A percentile compares a stretch with the other conserved stretches of the same genome.
Evolutionary conservation across 257 asterid genomes (phyloP).

Genomic region (Lycium barbarum): DNA sequence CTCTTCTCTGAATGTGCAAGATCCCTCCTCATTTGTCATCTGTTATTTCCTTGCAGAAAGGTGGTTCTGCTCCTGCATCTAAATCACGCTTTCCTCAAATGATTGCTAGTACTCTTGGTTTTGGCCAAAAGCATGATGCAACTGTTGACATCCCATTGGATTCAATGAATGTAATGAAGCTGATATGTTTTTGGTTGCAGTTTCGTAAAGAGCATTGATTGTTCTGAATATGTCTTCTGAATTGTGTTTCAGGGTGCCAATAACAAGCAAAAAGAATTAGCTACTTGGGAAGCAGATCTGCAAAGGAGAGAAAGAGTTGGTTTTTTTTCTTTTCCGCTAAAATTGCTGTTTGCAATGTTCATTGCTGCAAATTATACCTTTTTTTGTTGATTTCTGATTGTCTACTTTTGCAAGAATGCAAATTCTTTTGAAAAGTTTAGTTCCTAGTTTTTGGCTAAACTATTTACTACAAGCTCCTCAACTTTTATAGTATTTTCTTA

Average conservation of each 20-base stretch:
- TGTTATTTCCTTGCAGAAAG: slow-evolving; percentile 64
- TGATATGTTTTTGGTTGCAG: slow-evolving; percentile 8
- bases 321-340: not conserved
- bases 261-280: slow-evolving; percentile 78
- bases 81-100: slow-evolving; percentile 81
- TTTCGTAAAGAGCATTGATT: slow-evolving; percentile 23
- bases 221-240: slow-evolving; percentile 32
- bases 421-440: not conserved
- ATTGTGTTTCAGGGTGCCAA: slow-evolving; percentile 66
- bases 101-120: slow-evolving; percentile 85
- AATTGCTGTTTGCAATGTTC: not conserved
- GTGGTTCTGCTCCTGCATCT: slow-evolving; percentile 59
- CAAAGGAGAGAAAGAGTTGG: slow-evolving; percentile 88
- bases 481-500: not conserved
- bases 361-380: not conserved
- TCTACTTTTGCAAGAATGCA: slow-evolving; percentile 5
- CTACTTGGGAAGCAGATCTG: slow-evolving; percentile 89
- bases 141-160: slow-evolving; percentile 93
- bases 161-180: slow-evolving; percentile 63
- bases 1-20: slow-evolving; percentile 22
- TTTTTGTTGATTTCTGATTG: not conserved
- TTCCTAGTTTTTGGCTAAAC: not conserved
- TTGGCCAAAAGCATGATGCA: slow-evolving; percentile 96
- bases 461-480: slow-evolving; percentile 10
- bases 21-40: slow-evolving; percentile 18